phyloP scores from a whole-genome alignment of 371 early-diverging fungal genomes.

The Blakeslea trispora region DNA sequence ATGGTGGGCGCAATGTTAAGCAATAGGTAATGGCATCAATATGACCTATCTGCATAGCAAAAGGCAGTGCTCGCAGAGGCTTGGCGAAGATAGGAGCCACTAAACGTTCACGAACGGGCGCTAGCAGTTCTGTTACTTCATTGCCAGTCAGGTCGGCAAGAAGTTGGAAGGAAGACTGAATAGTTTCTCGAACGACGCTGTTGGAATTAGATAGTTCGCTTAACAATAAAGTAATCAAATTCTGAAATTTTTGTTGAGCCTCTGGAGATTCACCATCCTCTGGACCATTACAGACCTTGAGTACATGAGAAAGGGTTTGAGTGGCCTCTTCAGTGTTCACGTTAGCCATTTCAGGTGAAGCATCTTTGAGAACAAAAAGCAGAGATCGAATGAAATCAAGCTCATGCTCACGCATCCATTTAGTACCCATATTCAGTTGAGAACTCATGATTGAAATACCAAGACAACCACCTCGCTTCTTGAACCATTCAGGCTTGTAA shows the following conservation, averaged over 20 bases:
- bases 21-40: constrained; percentile 98
- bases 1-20: constrained; percentile 85
- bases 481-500: constrained; percentile 83
- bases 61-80: constrained; percentile 94
- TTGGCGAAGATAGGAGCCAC: constrained; percentile 96
- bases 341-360: constrained; percentile 79
- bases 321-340: constrained; percentile 78
- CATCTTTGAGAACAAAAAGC: constrained; percentile 92
- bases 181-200: constrained; percentile 84
- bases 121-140: constrained; percentile 83
- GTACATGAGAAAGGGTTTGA: constrained; percentile 73
- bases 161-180: constrained; percentile 80
- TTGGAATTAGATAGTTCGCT: constrained; percentile 94
- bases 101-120: constrained; percentile 83
- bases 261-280: constrained; percentile 62
- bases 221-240: constrained; percentile 80
- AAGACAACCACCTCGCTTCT: constrained; percentile 86
- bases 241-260: constrained; percentile 62
- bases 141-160: constrained; percentile 78
- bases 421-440: constrained; percentile 78
- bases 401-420: constrained; percentile 92
- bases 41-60: constrained; percentile 96
- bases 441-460: constrained; percentile 86
- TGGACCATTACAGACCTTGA: constrained; percentile 81
- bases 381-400: constrained; percentile 91